These are phyloP conservation scores for Penstemon eatonii DNA, from an alignment of 257 asterid genomes.

Conservation along the genomic window DNA sequence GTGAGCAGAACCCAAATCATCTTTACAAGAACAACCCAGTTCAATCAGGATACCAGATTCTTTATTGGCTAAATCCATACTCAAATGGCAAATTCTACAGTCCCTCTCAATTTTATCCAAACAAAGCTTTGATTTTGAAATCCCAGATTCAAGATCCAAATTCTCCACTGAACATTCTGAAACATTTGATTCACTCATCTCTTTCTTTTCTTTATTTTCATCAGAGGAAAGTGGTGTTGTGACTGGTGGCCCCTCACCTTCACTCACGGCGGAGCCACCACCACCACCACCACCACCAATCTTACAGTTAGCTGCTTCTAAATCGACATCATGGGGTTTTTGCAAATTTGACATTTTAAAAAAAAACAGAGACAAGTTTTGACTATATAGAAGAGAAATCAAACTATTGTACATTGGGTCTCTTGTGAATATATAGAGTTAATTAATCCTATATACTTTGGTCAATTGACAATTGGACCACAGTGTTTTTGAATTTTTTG, in stretches of 20 bases:
- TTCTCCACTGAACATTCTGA: constrained; percentile 1
- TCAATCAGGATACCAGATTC: constrained; percentile 19
- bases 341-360: constrained; percentile 10
- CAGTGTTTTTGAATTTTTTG: no score
- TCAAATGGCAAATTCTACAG: constrained; percentile 26
- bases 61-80: constrained; percentile 18
- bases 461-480: no score
- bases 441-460: no score
- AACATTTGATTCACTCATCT: constrained; percentile 2
- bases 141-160: constrained; percentile 23
- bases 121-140: neutral
- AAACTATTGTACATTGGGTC: no score
- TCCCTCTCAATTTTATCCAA: constrained; percentile 12
- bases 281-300: neutral
- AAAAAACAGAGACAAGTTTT: no score
- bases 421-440: no score
- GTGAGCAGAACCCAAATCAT: constrained; percentile 25
- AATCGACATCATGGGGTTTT: constrained; percentile 10
- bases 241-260: no score
- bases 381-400: no score
- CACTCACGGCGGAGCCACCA: no score
- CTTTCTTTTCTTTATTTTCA: neutral
- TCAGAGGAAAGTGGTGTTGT: no score
- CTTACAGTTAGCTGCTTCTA: constrained; percentile 11
- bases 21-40: constrained; percentile 25